Base-by-base conservation (phyloP, 2,329 filamentous ascomycete genomes). In the Fonsecaea erecta region DNA sequence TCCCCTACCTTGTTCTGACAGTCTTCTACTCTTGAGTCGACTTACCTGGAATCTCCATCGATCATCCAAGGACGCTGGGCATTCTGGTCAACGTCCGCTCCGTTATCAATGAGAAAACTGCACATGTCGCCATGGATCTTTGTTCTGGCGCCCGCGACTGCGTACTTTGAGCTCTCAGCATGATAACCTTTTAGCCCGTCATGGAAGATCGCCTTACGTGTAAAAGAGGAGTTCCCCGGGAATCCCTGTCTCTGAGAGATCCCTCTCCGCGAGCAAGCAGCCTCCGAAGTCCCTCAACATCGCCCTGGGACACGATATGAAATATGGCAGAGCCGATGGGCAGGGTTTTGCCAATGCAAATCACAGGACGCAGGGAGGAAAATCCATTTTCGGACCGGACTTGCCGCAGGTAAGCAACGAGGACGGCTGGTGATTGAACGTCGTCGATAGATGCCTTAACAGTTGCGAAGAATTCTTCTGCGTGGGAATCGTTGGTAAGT, bases 351-450 rank as follows among this genome's bases (percentile, higher is more conserved):
- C 24, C 21, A 11, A 53, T 24, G 14, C 6, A 34, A 34, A 53
- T 32, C 4, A 53, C 51, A 16, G 51, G 51, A 21, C 32, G 12
- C 51, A 53, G 4, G 16, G 30, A 53, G n/a, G 24, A 53, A 34
- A 30, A 53, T 8, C 51, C 51, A 24, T 32, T 28, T 2, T 21
- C 26, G 5, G 11, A 53, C 12, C 26, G 30, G 24, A 53, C 16
- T n/a, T 53, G 51, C 7, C 26, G 51, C 26, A 53, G 26, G 21
- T 53, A 34, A 6, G 51, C 51, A 53, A 53, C 51, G 16, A 53
- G 51, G 7, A 53, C 24, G n/a, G 51, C 51, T 1, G 51, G 51
- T 24, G 51, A 53, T 30, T 53, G 2, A 30, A 3, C 4, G 16
- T 53, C 26, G 6, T 53, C 51, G 4, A 53, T 30, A 21, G 30